These are phyloP conservation scores for Calonectria pseudoreteaudii DNA, from an alignment of 2,329 filamentous ascomycete species.

Conservation along the genomic window DNA sequence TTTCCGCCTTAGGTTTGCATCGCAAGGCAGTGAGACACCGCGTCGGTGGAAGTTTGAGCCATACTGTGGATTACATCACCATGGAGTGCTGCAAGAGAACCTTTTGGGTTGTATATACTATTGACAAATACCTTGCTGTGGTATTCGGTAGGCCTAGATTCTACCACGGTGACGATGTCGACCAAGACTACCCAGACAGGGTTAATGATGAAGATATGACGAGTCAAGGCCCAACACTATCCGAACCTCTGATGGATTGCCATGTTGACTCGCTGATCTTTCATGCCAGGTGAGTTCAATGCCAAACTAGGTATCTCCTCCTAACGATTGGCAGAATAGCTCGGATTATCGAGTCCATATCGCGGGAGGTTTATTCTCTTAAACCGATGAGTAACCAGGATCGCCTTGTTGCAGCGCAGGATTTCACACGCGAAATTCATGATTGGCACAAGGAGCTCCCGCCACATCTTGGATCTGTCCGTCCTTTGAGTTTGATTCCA, in stretches of 20 bases:
- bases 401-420: slow-evolving; percentile 50
- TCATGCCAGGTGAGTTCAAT: slow-evolving; percentile 50
- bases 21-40: slow-evolving; percentile 25
- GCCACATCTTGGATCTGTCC: slow-evolving; percentile 54
- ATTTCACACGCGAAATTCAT: slow-evolving; percentile 51
- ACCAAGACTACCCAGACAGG: slow-evolving; percentile 66
- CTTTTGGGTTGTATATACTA: slow-evolving; percentile 71
- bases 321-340: slow-evolving; percentile 41
- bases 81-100: slow-evolving; percentile 65
- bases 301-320: neutral
- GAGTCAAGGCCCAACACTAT: slow-evolving; percentile 48
- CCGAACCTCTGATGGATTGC: slow-evolving; percentile 53
- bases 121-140: slow-evolving; percentile 73
- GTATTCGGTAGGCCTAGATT: slow-evolving; percentile 70
- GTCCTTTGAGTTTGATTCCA: slow-evolving; percentile 56
- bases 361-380: slow-evolving; percentile 52
- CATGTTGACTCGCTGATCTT: slow-evolving; percentile 59
- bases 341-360: slow-evolving; percentile 51
- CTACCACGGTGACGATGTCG: slow-evolving; percentile 72
- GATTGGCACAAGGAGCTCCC: slow-evolving; percentile 53
- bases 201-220: slow-evolving; percentile 69
- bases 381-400: slow-evolving; percentile 47
- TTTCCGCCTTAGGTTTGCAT: slow-evolving; percentile 36
- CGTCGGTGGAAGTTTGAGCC: neutral
- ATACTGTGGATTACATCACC: slow-evolving; percentile 52